These are phyloP conservation scores for Comarum palustre DNA, from an alignment of 306 rosid species.

Conservation along the genomic window DNA sequence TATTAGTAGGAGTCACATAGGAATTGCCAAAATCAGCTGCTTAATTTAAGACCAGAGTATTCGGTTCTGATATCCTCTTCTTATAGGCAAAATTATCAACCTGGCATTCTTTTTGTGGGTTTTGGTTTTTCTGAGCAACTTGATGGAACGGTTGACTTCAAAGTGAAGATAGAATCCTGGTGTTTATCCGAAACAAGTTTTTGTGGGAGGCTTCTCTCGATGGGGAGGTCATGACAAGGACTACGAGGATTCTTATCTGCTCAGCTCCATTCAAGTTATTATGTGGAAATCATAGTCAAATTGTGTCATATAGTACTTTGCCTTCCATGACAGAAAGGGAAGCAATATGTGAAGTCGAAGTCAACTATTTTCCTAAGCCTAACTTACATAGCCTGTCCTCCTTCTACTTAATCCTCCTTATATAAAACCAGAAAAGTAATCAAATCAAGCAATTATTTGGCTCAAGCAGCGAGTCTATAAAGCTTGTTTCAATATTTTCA, in stretches of 20 bases:
- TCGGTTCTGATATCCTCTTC: neutral
- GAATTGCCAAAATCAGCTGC: neutral
- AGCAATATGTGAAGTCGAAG: constrained; percentile 3
- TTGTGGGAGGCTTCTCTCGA: neutral
- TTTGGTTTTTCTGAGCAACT: neutral
- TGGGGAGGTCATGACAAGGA: neutral
- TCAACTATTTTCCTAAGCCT: neutral
- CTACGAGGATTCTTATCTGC: neutral
- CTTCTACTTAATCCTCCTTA: neutral
- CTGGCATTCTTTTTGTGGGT: neutral
- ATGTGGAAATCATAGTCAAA: neutral
- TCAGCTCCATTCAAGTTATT: neutral
- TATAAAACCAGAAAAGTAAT: neutral
- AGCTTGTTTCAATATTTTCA: neutral
- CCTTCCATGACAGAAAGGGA: neutral
- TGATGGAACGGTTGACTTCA: neutral
- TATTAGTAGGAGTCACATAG: neutral
- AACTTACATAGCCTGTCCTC: neutral
- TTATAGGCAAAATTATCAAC: neutral
- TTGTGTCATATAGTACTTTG: neutral
- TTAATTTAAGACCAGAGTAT: neutral
- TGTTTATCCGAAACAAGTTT: neutral
- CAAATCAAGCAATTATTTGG: neutral
- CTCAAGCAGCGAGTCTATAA: neutral
- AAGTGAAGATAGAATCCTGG: neutral